Base-by-base conservation (phyloP, 2,329 filamentous ascomycete genomes). In the Ophiostoma ips region DNA sequence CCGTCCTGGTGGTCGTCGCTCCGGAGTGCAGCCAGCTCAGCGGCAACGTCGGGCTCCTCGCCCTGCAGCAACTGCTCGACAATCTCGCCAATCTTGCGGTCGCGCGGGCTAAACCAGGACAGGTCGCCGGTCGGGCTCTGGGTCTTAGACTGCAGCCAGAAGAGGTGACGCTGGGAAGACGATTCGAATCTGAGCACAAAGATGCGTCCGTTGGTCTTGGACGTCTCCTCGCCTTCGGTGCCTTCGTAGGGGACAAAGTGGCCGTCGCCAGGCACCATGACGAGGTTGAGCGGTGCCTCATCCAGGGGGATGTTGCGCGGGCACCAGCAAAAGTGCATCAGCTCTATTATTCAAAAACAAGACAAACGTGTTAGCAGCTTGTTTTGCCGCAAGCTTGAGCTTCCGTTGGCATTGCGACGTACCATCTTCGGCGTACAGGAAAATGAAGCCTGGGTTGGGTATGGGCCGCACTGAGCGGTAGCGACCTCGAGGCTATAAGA, bases 241-340 rank as follows among this genome's bases (percentile, higher is more conserved):
- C 71, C 69, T 56, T 85, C 77, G 68, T 94, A 92, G 8, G 89
- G 87, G 12, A 81, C 73, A 67, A 98, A 98, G 60, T 79, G 82
- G 58, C 85, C 87, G 64, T 98, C 94, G 49, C 77, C 76, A 19
- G 92, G 90, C 48, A 98, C 82, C 86, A 95, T 95, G 60, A 95
- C 79, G 35, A 98, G 77, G 63, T 98, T 89, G 55, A 95, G 70
- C 53, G 92, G 84, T 52, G 89, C 83, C 54, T 84, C 77, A 55
- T 84, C 77, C 57, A 87, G 68, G 19, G 81, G 71, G 52, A 79
- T 77, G 57, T 73, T 76, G 57, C 92, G 83, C 60, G 86, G 81
- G 57, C 89, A 84, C 94, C 94, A 98, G 77, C 89, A 95, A 70
- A 98, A 95, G 71, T 95, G 89, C 54, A 94, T 75, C 53, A 98